Evolutionary conservation across 768 basidiomycete genomes (phyloP), one percentile per base, ranked within the genome.

Genomic region (Collybiopsis luxurians): DNA sequence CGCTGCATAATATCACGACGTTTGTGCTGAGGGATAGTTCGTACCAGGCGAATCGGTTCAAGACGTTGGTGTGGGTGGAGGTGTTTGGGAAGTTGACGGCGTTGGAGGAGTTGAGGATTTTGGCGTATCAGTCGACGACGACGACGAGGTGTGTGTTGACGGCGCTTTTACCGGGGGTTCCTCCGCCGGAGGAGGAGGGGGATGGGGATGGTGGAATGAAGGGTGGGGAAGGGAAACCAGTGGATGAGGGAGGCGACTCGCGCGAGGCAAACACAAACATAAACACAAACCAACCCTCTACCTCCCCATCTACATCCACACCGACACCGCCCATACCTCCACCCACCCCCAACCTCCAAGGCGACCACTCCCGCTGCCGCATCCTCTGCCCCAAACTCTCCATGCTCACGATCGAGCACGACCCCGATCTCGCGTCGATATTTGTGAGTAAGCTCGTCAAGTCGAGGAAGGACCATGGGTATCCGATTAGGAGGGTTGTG

Each of bases 61-160:
- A 21, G 19, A 46, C 54, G 27, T 23, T 44, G 9, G 54, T 46
- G 6, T 55, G 54, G 54, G 36, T 38, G 31, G 34, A 45, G 19
- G 45, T 55, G 11, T 55, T 55, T 15, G 36, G 45, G 5, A 38
- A 24, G 13, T 15, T 47, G 31, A 36, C 28, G 23, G 30, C 28
- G 12, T 24, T 55, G 19, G 24, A 55, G 24, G 34, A 38, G 36
- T 47, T 55, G 45, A 34, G 54, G 31, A 55, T 55, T 4, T 47
- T 55, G 23, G 54, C 54, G 15, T 55, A 55, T 47, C 34, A 55
- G 15, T 31, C 44, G 15, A 47, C 43, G 4, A 45, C 34, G 15
- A 55, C 54, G 36, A 55, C 54, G 23, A 31, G 54, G 31, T 26
- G 40, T 21, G 54, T 55, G 26, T 44, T 55, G 10, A 55, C 54